phyloP scores from a whole-genome alignment of 1,139 yeast species.

The Taphrina populina region DNA sequence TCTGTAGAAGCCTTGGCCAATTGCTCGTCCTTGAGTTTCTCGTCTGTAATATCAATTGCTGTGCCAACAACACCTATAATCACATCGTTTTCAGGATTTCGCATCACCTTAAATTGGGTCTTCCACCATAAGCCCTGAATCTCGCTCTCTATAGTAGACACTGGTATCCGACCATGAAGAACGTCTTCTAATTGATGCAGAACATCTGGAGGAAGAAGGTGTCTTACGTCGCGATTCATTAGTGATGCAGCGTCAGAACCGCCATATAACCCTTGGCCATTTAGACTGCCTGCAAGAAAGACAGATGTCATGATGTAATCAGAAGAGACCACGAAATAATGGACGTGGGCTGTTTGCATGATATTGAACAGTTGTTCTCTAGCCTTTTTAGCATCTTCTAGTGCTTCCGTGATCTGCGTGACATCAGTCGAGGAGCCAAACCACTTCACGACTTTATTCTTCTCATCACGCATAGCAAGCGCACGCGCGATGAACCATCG shows the following conservation, averaged over 20 bases:
- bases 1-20: slow-evolving; percentile 69
- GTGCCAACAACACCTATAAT: slow-evolving; percentile 41
- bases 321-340: slow-evolving; percentile 21
- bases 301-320: slow-evolving; percentile 25
- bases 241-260: not conserved
- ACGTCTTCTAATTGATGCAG: slow-evolving; percentile 16
- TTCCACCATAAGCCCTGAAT: slow-evolving; percentile 43
- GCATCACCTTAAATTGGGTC: slow-evolving; percentile 37
- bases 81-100: slow-evolving; percentile 38
- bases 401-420: slow-evolving; percentile 32
- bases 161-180: slow-evolving; percentile 22
- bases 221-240: slow-evolving; percentile 17
- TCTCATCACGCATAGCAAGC: slow-evolving; percentile 14
- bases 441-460: slow-evolving; percentile 2
- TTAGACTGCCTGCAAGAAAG: slow-evolving; percentile 16
- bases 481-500: slow-evolving; percentile 33
- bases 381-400: slow-evolving; percentile 21
- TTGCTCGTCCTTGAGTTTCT: slow-evolving; percentile 52
- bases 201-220: slow-evolving; percentile 6
- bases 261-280: slow-evolving; percentile 22
- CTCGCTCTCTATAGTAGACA: slow-evolving; percentile 38
- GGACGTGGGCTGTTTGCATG: slow-evolving; percentile 32
- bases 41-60: slow-evolving; percentile 44
- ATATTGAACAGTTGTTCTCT: slow-evolving; percentile 31
- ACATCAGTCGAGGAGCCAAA: slow-evolving; percentile 27